A percentile compares a stretch with the other conserved stretches of the same genome.
Evolutionary conservation across 441 rosid species (phyloP).

Genomic region (Populus hybrid): DNA sequence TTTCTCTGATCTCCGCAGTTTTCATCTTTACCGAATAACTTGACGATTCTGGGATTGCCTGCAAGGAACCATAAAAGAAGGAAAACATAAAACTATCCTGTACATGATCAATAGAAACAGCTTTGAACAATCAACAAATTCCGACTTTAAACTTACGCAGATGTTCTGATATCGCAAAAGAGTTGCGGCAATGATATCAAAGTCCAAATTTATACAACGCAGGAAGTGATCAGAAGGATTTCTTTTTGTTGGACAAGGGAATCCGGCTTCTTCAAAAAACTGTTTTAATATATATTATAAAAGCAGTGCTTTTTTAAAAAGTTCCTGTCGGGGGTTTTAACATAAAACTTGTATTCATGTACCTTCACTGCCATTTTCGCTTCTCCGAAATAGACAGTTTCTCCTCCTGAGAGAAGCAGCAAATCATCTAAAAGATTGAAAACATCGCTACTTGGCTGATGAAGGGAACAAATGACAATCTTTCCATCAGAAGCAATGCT

Average conservation of each 20-base stretch:
- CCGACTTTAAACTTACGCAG: not conserved
- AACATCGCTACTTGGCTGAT: constrained; percentile 82
- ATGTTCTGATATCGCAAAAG: not conserved
- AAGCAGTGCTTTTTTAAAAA: not conserved
- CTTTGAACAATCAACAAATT: not conserved
- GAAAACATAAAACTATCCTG: constrained; percentile 17
- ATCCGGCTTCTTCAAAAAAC: constrained; percentile 79
- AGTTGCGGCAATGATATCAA: constrained; percentile 10
- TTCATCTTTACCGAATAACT: constrained; percentile 37
- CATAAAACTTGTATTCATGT: constrained; percentile 1
- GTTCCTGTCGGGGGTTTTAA: not conserved
- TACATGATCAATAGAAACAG: constrained; percentile 16
- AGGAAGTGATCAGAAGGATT: constrained; percentile 84
- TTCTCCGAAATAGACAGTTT: constrained; percentile 67
- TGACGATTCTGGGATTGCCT: not conserved
- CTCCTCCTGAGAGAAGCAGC: constrained; percentile 68
- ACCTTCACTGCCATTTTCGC: constrained; percentile 66
- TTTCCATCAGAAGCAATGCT: constrained; percentile 64
- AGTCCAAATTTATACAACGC: constrained; percentile 71
- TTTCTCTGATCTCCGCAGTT: constrained; percentile 54
- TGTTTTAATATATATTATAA: constrained; percentile 18
- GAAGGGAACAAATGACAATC: constrained; percentile 64
- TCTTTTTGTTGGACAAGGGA: constrained; percentile 69
- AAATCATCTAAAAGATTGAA: constrained; percentile 72
- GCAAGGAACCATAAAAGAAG: not conserved